Percentiles rank a stretch among this genome's conserved stretches.
phyloP scores from a whole-genome alignment of 139 green algal genomes.

The Nannochloris sp. region DNA sequence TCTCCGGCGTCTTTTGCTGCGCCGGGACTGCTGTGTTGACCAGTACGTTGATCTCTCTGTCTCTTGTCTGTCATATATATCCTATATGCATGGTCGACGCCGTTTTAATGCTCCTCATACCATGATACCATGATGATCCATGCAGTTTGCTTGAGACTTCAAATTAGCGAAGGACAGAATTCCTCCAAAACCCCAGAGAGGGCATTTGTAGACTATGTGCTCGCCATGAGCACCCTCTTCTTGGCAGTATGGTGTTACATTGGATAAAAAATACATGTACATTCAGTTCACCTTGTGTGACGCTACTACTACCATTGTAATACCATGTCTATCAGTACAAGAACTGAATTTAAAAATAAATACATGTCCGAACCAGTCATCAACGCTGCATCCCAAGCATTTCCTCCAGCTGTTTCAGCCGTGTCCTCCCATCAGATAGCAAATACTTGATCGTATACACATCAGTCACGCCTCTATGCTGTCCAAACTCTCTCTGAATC shows the following conservation, averaged over 20 bases:
- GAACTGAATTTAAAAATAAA: background rate
- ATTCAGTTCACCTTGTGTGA: background rate
- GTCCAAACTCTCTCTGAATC: slow-evolving; percentile 8
- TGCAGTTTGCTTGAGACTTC: slow-evolving; percentile 48
- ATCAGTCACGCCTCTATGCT: background rate
- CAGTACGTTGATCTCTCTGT: slow-evolving; percentile 21
- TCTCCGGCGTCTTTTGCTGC: slow-evolving; percentile 63
- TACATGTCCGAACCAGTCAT: background rate
- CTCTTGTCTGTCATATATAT: too few species aligned
- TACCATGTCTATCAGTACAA: background rate
- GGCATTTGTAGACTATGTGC: slow-evolving; percentile 71
- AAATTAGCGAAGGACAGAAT: slow-evolving; percentile 33
- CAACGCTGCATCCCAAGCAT: slow-evolving; percentile 19
- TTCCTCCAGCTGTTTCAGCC: slow-evolving; percentile 7
- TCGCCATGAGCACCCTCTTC: slow-evolving; percentile 59
- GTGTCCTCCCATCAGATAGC: slow-evolving; percentile 7
- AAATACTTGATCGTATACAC: slow-evolving; percentile 10
- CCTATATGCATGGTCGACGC: too few species aligned
- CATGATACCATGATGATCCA: background rate
- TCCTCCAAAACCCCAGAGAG: slow-evolving; percentile 40
- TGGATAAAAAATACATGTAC: slow-evolving; percentile 32
- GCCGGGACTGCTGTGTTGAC: slow-evolving; percentile 70
- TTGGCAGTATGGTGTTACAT: slow-evolving; percentile 68
- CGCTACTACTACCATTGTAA: background rate
- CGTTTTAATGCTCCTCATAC: background rate